Conservation (phyloP, 2,329 filamentous ascomycete genomes). For the Stachybotrys echinatus region DNA sequence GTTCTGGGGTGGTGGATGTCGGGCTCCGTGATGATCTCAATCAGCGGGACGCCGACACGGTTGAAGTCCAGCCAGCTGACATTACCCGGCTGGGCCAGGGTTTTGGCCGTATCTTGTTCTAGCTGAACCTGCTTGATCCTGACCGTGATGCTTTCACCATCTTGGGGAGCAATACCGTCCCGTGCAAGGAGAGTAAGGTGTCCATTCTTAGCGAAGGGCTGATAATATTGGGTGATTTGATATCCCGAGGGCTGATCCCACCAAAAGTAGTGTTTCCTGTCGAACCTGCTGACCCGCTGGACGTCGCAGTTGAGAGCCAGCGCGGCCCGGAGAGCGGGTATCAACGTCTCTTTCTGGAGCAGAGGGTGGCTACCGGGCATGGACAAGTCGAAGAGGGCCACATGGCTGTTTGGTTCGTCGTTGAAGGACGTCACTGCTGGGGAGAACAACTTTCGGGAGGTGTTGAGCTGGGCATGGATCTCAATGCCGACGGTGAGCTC, state of each 20-base stretch:
- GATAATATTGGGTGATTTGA: slow-evolving; percentile 96
- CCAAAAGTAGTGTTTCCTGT: slow-evolving; percentile 98
- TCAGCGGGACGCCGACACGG: slow-evolving; percentile 80
- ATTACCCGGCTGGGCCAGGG: slow-evolving; percentile 68
- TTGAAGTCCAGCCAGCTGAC: slow-evolving; percentile 88
- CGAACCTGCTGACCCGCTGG: slow-evolving; percentile 74
- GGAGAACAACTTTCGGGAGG: slow-evolving; percentile 84
- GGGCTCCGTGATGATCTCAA: slow-evolving; percentile 92
- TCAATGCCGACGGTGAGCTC: slow-evolving; percentile 94
- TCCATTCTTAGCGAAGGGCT: slow-evolving; percentile 65
- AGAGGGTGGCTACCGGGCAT: slow-evolving; percentile 84
- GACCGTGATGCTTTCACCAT: slow-evolving; percentile 65
- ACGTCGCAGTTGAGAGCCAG: slow-evolving; percentile 77
- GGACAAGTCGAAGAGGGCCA: slow-evolving; percentile 82
- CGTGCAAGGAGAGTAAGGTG: slow-evolving; percentile 63
- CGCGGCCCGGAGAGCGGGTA: slow-evolving; percentile 88
- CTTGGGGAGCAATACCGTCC: slow-evolving; percentile 74
- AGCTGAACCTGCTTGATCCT: slow-evolving; percentile 93
- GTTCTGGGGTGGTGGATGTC: slow-evolving; percentile 83
- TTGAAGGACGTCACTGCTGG: slow-evolving; percentile 58
- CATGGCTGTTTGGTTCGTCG: slow-evolving; percentile 75
- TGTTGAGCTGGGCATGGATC: slow-evolving; percentile 95
- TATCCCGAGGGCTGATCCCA: slow-evolving; percentile 96
- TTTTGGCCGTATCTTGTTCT: slow-evolving; percentile 97
- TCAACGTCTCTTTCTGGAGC: slow-evolving; percentile 76